Evolutionary conservation across 768 basidiomycete species (phyloP).

Genomic region (Tricholoma matsutake): DNA sequence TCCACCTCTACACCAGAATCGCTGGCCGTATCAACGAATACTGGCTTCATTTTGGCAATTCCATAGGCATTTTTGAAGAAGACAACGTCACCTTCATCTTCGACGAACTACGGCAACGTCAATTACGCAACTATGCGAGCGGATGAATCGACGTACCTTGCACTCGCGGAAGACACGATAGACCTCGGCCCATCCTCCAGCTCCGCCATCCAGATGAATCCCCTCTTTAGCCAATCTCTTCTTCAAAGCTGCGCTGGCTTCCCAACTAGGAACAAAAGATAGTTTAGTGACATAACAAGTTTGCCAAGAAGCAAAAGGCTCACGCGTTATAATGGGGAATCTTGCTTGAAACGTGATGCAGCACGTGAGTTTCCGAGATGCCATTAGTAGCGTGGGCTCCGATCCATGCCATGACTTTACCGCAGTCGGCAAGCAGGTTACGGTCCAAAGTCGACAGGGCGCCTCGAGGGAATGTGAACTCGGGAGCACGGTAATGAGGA

Average conservation of each 20-base stretch:
- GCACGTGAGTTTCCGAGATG: constrained; percentile 91
- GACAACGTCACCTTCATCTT: constrained; percentile 87
- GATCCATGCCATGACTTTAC: constrained; percentile 78
- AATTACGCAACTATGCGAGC: constrained; percentile 1
- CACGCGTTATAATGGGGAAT: constrained; percentile 93
- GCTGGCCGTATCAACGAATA: constrained; percentile 57
- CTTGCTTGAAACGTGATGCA: constrained; percentile 91
- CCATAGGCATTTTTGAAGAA: constrained; percentile 91
- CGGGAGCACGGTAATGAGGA: constrained; percentile 86
- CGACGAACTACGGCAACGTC: constrained; percentile 64
- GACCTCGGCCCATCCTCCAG: constrained; percentile 77
- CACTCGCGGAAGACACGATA: constrained; percentile 76
- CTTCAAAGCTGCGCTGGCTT: constrained; percentile 84
- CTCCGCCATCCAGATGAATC: constrained; percentile 64
- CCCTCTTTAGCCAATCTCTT: constrained; percentile 64
- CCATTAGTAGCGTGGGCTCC: constrained; percentile 86
- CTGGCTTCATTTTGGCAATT: constrained; percentile 65
- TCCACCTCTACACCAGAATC: constrained; percentile 56
- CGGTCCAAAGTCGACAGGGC: constrained; percentile 92
- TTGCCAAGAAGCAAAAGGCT: constrained; percentile 19
- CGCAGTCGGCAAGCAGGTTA: constrained; percentile 72
- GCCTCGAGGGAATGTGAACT: constrained; percentile 93
- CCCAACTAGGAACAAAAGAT: constrained; percentile 56
- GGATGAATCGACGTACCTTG: constrained; percentile 47
- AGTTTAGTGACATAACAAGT: background rate